These are phyloP conservation scores for Vigna nakashimae DNA, from an alignment of 306 rosid genomes.

Conservation along the genomic window DNA sequence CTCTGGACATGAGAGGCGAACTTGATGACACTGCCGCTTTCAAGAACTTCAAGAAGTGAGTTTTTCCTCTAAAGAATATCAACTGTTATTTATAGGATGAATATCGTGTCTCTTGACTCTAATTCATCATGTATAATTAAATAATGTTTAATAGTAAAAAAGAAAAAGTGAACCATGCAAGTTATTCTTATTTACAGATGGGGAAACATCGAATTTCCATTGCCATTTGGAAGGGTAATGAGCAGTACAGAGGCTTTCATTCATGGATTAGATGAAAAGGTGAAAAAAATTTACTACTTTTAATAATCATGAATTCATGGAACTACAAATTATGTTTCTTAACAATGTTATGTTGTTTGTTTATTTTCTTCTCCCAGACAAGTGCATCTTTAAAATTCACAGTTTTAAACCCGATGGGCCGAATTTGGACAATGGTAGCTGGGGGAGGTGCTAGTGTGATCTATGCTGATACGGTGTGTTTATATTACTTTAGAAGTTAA, in stretches of 20 bases:
- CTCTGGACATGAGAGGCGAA: conserved; percentile 99
- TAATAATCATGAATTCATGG: not conserved
- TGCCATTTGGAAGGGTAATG: conserved; percentile 99
- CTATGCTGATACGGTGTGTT: conserved; percentile 86
- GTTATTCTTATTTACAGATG: conserved; percentile 62
- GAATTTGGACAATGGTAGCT: conserved; percentile 99
- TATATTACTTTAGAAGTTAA: conserved; percentile 31
- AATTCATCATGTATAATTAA: conserved; percentile 5
- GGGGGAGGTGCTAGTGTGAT: conserved; percentile 99
- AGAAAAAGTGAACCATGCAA: not conserved
- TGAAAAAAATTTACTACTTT: conserved; percentile 35
- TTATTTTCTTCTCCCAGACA: conserved; percentile 64
- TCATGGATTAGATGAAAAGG: conserved; percentile 97
- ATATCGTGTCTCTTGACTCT: conserved; percentile 16
- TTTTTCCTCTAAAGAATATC: conserved; percentile 32
- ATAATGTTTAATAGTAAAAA: conserved; percentile 4
- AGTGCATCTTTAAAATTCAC: conserved; percentile 97
- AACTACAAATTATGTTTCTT: not conserved
- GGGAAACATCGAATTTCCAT: conserved; percentile 86
- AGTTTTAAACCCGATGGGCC: conserved; percentile 82
- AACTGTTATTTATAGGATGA: conserved; percentile 32
- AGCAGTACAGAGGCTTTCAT: conserved; percentile 80
- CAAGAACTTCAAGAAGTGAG: conserved; percentile 95
- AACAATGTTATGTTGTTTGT: conserved; percentile 17
- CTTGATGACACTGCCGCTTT: conserved; percentile 96